Conservation (phyloP, 2,329 filamentous ascomycete genomes). For the Aspergillus pseudoglaucus region DNA sequence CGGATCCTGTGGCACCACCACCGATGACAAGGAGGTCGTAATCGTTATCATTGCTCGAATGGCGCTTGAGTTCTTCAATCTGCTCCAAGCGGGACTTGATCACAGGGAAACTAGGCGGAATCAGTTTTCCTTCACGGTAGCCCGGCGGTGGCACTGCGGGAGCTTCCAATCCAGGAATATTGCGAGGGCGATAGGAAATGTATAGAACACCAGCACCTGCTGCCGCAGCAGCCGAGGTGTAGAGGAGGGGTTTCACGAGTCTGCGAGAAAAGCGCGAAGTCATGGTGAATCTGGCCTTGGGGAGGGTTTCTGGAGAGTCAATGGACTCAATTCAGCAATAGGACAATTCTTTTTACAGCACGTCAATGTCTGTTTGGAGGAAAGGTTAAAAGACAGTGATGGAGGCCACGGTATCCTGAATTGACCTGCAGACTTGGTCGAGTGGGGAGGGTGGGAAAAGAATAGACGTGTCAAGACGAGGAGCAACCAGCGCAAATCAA, state of each 20-base stretch:
- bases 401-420: too few species aligned
- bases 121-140: constrained; percentile 54
- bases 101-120: constrained; percentile 46
- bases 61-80: constrained; percentile 46
- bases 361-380: too few species aligned
- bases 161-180: constrained; percentile 57
- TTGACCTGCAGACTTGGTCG: too few species aligned
- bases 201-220: constrained; percentile 54
- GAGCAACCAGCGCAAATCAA: neutral
- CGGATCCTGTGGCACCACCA: constrained; percentile 70
- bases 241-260: constrained; percentile 53
- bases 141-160: constrained; percentile 58
- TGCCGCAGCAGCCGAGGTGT: constrained; percentile 50
- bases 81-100: constrained; percentile 47
- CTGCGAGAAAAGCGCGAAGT: constrained; percentile 39
- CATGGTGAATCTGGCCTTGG: constrained; percentile 20
- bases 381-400: too few species aligned
- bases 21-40: constrained; percentile 77
- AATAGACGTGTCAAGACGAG: neutral
- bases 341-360: too few species aligned
- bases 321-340: too few species aligned
- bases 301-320: too few species aligned
- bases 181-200: constrained; percentile 56
- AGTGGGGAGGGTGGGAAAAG: too few species aligned
- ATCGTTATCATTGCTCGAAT: constrained; percentile 33